Conservation (phyloP, 2,329 filamentous ascomycete species). For the Aspergillus fructus region DNA sequence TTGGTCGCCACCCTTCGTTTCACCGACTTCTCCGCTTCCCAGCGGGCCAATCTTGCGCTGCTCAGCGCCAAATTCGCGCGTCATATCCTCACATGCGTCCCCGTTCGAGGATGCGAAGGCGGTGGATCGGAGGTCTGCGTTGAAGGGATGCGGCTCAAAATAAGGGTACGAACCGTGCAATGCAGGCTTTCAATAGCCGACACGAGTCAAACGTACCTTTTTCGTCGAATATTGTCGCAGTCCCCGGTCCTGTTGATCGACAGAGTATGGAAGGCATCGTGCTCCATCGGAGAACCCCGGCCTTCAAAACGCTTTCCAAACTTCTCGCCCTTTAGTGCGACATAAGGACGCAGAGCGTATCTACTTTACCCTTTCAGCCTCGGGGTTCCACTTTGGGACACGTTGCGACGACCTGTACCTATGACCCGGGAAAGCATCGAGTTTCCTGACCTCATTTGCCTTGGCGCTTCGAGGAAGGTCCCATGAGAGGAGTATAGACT, state of each 20-base stretch:
- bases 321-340: background rate
- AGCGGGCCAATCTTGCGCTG: background rate
- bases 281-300: background rate
- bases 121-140: background rate
- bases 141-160: conserved; percentile 2
- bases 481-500: too few relatives aligned
- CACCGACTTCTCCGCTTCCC: background rate
- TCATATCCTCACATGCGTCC: conserved; percentile 1
- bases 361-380: background rate
- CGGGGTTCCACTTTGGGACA: background rate
- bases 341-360: conserved; percentile 1
- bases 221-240: background rate
- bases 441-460: background rate
- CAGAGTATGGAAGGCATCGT: background rate
- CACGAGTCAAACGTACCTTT: background rate
- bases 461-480: background rate
- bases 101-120: background rate
- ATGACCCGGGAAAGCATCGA: background rate
- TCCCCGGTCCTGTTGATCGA: background rate
- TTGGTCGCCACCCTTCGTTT: conserved; percentile 1
- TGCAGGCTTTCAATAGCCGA: background rate
- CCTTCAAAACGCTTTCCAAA: background rate
- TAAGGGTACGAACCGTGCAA: background rate
- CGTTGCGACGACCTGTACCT: background rate
- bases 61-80: background rate